A percentile compares a stretch with the other conserved stretches of the same genome.
phyloP scores from a whole-genome alignment of 306 rosid genomes.

The Herpetospermum pedunculosum region DNA sequence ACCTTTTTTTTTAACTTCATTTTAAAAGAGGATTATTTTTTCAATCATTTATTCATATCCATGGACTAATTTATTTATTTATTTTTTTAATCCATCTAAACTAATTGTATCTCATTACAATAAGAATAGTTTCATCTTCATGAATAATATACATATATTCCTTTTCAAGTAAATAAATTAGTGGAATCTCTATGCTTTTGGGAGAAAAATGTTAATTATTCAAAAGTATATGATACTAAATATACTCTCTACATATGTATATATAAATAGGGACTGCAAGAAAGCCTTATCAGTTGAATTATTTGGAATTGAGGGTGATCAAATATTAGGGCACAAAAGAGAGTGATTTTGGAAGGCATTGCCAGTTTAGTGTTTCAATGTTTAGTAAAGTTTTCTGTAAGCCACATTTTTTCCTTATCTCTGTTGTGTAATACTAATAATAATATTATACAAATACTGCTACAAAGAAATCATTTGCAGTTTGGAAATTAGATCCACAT shows the following conservation, averaged over 20 bases:
- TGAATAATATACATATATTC: background rate
- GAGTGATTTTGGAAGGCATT: background rate
- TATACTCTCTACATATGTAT: background rate
- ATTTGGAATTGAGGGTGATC: background rate
- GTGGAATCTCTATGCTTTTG: background rate
- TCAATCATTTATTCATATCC: background rate
- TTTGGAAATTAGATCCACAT: constrained; percentile 18
- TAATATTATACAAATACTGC: background rate
- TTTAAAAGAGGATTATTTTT: background rate
- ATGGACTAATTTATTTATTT: too few relatives aligned
- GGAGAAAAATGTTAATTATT: background rate
- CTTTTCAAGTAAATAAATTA: background rate
- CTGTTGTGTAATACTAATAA: background rate
- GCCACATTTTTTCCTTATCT: background rate
- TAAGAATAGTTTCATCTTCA: background rate
- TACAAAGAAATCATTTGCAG: constrained; percentile 35
- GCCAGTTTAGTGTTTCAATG: background rate
- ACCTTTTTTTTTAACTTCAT: background rate
- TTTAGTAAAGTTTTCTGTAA: background rate
- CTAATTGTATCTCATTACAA: background rate
- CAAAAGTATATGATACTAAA: background rate
- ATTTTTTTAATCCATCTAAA: background rate
- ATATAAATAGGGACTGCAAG: background rate
- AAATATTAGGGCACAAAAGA: background rate
- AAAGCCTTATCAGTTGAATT: background rate